Evolutionary conservation across 257 asterid species (phyloP).

Genomic region (Jacaranda copaia): DNA sequence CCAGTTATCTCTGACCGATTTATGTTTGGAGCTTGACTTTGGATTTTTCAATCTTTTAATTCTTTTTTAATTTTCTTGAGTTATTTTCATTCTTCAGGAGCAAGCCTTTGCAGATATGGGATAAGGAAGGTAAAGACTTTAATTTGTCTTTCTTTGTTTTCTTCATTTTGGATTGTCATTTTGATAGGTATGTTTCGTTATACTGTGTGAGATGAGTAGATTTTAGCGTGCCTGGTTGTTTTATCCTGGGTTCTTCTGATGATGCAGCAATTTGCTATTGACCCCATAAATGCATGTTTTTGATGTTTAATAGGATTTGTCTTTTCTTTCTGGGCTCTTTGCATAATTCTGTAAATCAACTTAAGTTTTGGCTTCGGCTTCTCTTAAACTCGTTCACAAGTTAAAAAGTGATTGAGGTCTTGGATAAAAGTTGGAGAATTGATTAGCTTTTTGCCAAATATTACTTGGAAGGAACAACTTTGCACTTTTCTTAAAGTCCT

Average conservation of each 20-base stretch:
- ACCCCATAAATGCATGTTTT: neutral
- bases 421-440: conserved; percentile 6
- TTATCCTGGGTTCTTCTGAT: conserved; percentile 25
- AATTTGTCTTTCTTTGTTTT: neutral
- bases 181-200: neutral
- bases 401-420: neutral
- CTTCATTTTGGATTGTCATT: neutral
- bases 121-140: conserved; percentile 73
- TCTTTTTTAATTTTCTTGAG: neutral
- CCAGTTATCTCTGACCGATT: conserved; percentile 7
- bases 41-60: conserved; percentile 3
- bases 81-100: conserved; percentile 60
- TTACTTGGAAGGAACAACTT: neutral
- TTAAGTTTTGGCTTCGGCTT: neutral
- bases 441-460: neutral
- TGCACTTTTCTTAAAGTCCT: neutral
- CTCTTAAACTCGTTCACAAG: conserved; percentile 15
- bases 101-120: conserved; percentile 99
- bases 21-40: neutral
- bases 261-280: neutral
- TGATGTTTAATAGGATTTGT: neutral
- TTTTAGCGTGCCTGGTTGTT: conserved; percentile 8
- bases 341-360: neutral
- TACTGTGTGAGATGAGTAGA: neutral
- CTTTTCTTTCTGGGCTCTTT: neutral